Evolutionary conservation across 371 early-diverging fungal genomes (phyloP), one percentile per base, ranked within the genome.

Genomic region (Lichtheimia ornata): DNA sequence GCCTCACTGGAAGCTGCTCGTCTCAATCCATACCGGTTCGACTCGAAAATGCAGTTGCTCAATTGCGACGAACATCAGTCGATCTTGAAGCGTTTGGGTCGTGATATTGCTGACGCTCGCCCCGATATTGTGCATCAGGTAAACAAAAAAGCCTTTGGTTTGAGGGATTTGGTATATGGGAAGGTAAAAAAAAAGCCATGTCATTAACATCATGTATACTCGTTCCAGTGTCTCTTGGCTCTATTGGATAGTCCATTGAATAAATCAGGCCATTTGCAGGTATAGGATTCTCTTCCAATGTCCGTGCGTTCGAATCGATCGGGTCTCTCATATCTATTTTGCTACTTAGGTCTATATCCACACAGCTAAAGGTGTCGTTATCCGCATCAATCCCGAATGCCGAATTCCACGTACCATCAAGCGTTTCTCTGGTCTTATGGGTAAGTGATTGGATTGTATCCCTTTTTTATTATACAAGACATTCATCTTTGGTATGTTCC

Each of bases 51-150:
- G 79, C 95, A 94, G 70, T 79, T 97, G 53, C 82, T 97, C 56
- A 97, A 98, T 78, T 94, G 94, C 71, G 99, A 98, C 77, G 98
- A 98, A 72, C 99, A 98, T 76, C 91, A 92, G 67, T 87, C 91
- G 44, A 79, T 95, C 56, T 79, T 97, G 28, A 91, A 90, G 62
- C 92, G 92, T 64, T 72, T 93, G 71, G 88, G 88, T 60, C 80
- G 87, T 62, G 94, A 95, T 59, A 79, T 93, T 65, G 81, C 95
- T 7, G 92, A 91, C 66, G 89, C 88, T 62, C 84, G 99, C 35
- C 99, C 99, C 13, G 99, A 98, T 74, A 98, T 98, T 72, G 94
- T 97, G 11, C 98, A 98, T 74, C 98, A 96, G 82, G 92, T 91
- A 82, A 63, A 51, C 14, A 18, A 30, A 44, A 47, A 47, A 17